Percentiles rank a stretch among this genome's conserved stretches.
These are phyloP conservation scores for Penicillium sp. DNA, from an alignment of 2,329 filamentous ascomycete genomes.

Conservation along the genomic window DNA sequence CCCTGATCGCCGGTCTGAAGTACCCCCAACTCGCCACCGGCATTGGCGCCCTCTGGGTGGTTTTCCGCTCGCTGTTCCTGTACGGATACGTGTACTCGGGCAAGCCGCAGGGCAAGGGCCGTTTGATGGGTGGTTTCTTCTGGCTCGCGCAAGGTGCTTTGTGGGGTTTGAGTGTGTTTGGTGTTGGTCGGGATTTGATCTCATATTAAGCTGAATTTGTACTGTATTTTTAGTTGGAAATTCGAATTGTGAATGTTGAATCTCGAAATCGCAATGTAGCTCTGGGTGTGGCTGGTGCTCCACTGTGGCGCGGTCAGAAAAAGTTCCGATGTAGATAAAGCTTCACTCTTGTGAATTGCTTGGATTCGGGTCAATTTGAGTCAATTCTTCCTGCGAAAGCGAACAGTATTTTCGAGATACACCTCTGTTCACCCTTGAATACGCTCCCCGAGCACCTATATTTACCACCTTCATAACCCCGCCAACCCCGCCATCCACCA, in stretches of 20 bases:
- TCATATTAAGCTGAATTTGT: conserved; percentile 14
- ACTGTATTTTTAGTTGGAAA: neutral
- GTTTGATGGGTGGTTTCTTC: conserved; percentile 34
- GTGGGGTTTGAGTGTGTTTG: conserved; percentile 38
- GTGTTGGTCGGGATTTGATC: conserved; percentile 32
- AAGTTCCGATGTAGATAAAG: conserved; percentile 7
- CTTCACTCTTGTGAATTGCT: neutral
- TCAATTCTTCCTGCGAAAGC: too few species aligned
- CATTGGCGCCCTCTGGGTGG: conserved; percentile 49
- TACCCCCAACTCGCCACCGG: conserved; percentile 48
- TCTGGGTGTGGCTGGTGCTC: conserved; percentile 14
- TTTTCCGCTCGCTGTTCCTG: conserved; percentile 48
- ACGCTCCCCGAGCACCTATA: neutral
- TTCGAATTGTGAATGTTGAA: neutral
- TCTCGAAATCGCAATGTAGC: neutral
- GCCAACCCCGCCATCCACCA: conserved; percentile 24
- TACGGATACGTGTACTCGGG: conserved; percentile 44
- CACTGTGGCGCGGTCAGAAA: conserved; percentile 22
- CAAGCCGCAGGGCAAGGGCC: conserved; percentile 38
- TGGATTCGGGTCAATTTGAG: neutral
- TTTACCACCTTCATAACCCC: conserved; percentile 5
- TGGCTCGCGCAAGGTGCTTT: conserved; percentile 41
- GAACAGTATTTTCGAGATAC: neutral
- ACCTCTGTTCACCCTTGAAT: neutral
- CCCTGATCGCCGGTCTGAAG: conserved; percentile 52